Evolutionary conservation across 2,329 filamentous ascomycete genomes (phyloP).

Genomic region (Onygenales sp.): DNA sequence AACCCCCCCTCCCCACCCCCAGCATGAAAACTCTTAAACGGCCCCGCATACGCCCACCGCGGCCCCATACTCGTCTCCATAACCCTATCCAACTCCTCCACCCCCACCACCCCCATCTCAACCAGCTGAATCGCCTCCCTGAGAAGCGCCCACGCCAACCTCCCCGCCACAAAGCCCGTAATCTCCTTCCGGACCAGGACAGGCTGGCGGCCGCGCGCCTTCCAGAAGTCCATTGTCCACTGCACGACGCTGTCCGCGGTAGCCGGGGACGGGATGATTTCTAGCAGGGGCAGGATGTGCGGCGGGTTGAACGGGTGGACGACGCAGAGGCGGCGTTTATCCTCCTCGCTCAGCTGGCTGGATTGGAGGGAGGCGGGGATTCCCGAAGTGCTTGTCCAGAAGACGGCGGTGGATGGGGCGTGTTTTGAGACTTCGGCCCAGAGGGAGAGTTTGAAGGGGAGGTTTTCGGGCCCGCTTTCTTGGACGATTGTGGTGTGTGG

Average conservation of each 20-base stretch:
- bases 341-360: slow-evolving; percentile 28
- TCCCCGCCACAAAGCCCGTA: slow-evolving; percentile 48
- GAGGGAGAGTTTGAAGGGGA: slow-evolving; percentile 41
- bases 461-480: slow-evolving; percentile 49
- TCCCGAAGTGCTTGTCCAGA: slow-evolving; percentile 51
- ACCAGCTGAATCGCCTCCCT: slow-evolving; percentile 48
- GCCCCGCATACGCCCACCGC: slow-evolving; percentile 46
- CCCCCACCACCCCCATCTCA: slow-evolving; percentile 41
- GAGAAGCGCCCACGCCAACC: slow-evolving; percentile 47
- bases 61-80: slow-evolving; percentile 44
- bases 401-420: slow-evolving; percentile 35
- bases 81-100: slow-evolving; percentile 45
- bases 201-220: slow-evolving; percentile 31
- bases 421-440: slow-evolving; percentile 43
- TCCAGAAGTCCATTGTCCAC: slow-evolving; percentile 39
- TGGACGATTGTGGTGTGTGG: slow-evolving; percentile 43
- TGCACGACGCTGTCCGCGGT: slow-evolving; percentile 31
- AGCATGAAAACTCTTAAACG: slow-evolving; percentile 51
- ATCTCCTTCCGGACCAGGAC: slow-evolving; percentile 44
- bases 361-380: slow-evolving; percentile 46
- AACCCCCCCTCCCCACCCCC: slow-evolving; percentile 47
- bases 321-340: slow-evolving; percentile 38
- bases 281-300: slow-evolving; percentile 51
- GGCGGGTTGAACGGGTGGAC: slow-evolving; percentile 55
- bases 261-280: slow-evolving; percentile 43